These are phyloP conservation scores for Phytophthora cryptogea DNA, from an alignment of 352 stramenopile genomes.

Conservation along the genomic window DNA sequence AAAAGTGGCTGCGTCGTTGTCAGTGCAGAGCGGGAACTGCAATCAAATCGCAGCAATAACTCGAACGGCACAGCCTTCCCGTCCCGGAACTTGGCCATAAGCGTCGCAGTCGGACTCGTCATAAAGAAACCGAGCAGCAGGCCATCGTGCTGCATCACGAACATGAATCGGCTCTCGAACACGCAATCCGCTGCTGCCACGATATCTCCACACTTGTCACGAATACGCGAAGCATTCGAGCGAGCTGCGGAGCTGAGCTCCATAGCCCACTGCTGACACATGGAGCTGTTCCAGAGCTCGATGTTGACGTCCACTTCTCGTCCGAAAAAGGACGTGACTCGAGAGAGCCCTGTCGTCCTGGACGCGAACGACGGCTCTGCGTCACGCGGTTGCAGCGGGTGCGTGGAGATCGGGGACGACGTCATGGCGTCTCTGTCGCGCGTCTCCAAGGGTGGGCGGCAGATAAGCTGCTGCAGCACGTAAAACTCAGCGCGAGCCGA, in stretches of 20 bases:
- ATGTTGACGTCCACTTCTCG: constrained; percentile 65
- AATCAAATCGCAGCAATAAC: constrained; percentile 57
- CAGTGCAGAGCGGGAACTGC: constrained; percentile 31
- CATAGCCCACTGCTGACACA: constrained; percentile 52
- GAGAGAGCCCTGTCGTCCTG: constrained; percentile 30
- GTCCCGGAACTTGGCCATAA: constrained; percentile 55
- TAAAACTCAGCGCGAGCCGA: constrained; percentile 57
- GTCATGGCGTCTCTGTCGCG: constrained; percentile 39
- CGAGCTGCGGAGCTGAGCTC: constrained; percentile 30
- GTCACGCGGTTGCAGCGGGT: constrained; percentile 28
- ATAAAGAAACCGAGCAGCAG: constrained; percentile 66
- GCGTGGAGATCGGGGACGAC: constrained; percentile 26
- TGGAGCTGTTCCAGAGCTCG: constrained; percentile 67
- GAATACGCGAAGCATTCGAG: constrained; percentile 23
- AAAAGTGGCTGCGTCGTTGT: constrained; percentile 38
- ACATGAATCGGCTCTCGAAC: constrained; percentile 66
- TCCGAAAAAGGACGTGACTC: constrained; percentile 61
- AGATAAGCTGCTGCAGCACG: constrained; percentile 57
- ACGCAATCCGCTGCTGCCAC: constrained; percentile 22
- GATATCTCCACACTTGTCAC: constrained; percentile 6
- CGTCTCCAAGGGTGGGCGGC: constrained; percentile 43
- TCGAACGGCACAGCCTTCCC: constrained; percentile 54
- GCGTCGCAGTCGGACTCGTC: constrained; percentile 53
- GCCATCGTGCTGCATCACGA: constrained; percentile 69
- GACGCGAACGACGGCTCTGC: constrained; percentile 6